Evolutionary conservation across 768 basidiomycete genomes (phyloP), one percentile per base, ranked within the genome.

Genomic region (Myochromella boudieri): DNA sequence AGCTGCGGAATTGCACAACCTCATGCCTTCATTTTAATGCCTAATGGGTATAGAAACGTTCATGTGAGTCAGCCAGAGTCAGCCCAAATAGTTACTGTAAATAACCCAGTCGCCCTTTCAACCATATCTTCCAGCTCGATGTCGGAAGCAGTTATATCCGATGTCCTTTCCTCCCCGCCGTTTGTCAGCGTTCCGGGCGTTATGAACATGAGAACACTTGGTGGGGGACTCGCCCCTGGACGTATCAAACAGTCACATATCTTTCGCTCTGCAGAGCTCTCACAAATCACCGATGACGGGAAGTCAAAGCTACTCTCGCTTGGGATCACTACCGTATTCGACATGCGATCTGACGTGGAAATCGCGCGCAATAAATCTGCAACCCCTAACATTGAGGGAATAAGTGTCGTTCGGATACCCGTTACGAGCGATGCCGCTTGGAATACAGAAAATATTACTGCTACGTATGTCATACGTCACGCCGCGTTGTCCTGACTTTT

Each of bases 201-300:
- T 11, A 58, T 69, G 52, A 74, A 74, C 52, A 54, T 71, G 24
- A 65, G 72, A 31, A 57, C 65, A 17, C 51, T 73, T 21, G 68
- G 68, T 14, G 63, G 61, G 10, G 60, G 59, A 41, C 14, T n/a
- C 29, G n/a, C 57, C 6, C 11, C 29, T 41, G 22, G 26, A 33
- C 18, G 42, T 14, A 59, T 70, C 44, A 70, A 66, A 44, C 60
- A 67, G 6, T 48, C 46, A 5, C 41, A 59, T 31, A 52, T 74
- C 29, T 72, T 68, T 48, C 72, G 75, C 48, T 71, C 70, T 9
- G 73, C 67, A 14, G 72, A 76, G 44, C 45, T 64, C 6, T 54
- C 61, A 1, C 52, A 55, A 26, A 66, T 77, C 45, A 70, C 70
- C 21, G 53, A 61, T 1, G 31, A 29, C 17, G 74, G 74, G 1